These are phyloP conservation scores for Agapanthus africanus DNA, from an alignment of 106 monocot species.

Conservation along the genomic window DNA sequence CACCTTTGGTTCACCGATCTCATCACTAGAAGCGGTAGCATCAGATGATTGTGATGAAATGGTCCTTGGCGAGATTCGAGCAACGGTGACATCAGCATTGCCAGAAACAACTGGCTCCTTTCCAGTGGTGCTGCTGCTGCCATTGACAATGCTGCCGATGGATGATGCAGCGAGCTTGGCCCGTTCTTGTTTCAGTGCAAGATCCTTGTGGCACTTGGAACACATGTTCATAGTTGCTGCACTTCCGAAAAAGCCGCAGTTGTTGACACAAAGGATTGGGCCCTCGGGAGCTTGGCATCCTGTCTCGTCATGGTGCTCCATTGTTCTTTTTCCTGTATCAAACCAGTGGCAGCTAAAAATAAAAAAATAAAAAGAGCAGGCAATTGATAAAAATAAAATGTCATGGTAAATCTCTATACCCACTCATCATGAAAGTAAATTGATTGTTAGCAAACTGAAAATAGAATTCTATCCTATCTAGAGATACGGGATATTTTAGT, in stretches of 20 bases:
- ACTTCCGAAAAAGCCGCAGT: slow-evolving; percentile 68
- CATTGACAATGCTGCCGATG: slow-evolving; percentile 27
- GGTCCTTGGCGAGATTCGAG: background rate
- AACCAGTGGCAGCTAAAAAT: background rate
- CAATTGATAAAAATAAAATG: background rate
- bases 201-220: slow-evolving; percentile 58
- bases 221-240: slow-evolving; percentile 64
- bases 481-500: too few relatives aligned
- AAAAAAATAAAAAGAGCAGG: background rate
- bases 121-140: slow-evolving; percentile 11
- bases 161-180: slow-evolving; percentile 37
- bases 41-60: slow-evolving; percentile 4
- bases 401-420: background rate
- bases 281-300: slow-evolving; percentile 45
- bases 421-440: background rate
- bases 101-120: slow-evolving; percentile 9
- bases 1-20: slow-evolving; percentile 12
- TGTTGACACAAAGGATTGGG: slow-evolving; percentile 57
- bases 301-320: slow-evolving; percentile 49
- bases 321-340: slow-evolving; percentile 1
- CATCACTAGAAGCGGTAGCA: background rate
- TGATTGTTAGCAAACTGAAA: background rate
- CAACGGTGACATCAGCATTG: slow-evolving; percentile 5
- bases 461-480: background rate
- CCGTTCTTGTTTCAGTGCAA: slow-evolving; percentile 31